These are phyloP conservation scores for Syzygium grande DNA, from an alignment of 345 rosid genomes.

Conservation along the genomic window DNA sequence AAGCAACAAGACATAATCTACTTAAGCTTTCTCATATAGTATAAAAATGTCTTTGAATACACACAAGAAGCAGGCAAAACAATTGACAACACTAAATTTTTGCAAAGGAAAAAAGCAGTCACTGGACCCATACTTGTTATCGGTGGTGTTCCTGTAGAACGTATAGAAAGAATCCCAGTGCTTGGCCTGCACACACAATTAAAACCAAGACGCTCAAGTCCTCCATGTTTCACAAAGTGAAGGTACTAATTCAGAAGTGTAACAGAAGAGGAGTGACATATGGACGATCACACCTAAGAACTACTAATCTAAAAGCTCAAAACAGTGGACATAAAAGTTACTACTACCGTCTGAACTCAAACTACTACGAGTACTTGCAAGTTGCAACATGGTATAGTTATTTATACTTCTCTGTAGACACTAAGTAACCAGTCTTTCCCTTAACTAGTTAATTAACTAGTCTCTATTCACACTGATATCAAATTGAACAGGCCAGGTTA, in stretches of 20 bases:
- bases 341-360: background rate
- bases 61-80: background rate
- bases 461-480: background rate
- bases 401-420: background rate
- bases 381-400: background rate
- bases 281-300: background rate
- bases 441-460: background rate
- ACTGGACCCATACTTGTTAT: slow-evolving; percentile 64
- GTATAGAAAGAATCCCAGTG: slow-evolving; percentile 93
- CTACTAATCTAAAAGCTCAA: background rate
- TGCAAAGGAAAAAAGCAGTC: background rate
- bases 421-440: background rate
- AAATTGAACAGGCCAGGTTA: background rate
- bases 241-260: background rate
- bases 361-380: background rate
- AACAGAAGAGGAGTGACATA: background rate
- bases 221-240: background rate
- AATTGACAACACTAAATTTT: background rate
- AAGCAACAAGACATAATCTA: background rate
- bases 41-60: background rate
- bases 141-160: slow-evolving; percentile 87
- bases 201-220: background rate
- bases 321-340: background rate
- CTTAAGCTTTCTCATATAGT: background rate
- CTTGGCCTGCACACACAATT: slow-evolving; percentile 47